Base-by-base conservation (phyloP, 73 alveolate genomes). In the Diophrys appendiculata region DNA sequence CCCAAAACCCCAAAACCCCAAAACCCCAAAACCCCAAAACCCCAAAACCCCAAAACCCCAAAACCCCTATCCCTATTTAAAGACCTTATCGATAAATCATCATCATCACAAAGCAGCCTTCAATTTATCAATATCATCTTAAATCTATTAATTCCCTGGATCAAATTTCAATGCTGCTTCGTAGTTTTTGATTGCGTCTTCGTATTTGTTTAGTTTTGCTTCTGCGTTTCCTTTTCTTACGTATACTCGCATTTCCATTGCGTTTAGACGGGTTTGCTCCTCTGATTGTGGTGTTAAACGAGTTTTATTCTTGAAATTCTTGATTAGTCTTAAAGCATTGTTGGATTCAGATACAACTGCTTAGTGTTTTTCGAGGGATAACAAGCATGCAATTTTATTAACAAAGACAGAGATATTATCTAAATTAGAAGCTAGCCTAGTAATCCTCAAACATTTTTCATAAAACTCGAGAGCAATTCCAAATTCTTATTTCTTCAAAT, bases 151-250 rank as follows among this genome's bases (percentile, higher is more conserved):
- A 84, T 93, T 95, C 29, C 82, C 91, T 14, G 96, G 96, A 67
- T 95, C 98, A 25, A 90, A 73, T 28, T 80, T 86, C 30, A 88
- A 76, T 18, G 95, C 94, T 83, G 87, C 77, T 67, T 87, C 90
- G 79, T 95, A 95, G 27, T 89, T 85, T 71, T 80, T 72, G 64
- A 90, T 93, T 0, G 99, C 98, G 56, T 92, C 92, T 27, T 76
- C 88, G 23, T 84, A 78, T 69, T 88, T 88, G 54, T 81, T 81
- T 69, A 82, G 84, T 52, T 78, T 85, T 27, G 92, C 87, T 22
- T 87, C 80, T 0, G 93, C 92, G 77, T 90, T 94, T 0, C 98
- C 99, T 68, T 93, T 79, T 81, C 92, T 88, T 73, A 91, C 87
- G 29, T 84, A 70, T 54, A 86, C 82, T 77, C 89, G 90, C 33